Evolutionary conservation across 176 grass and related monocot species (phyloP).

Genomic region (Ensete ventricosum): DNA sequence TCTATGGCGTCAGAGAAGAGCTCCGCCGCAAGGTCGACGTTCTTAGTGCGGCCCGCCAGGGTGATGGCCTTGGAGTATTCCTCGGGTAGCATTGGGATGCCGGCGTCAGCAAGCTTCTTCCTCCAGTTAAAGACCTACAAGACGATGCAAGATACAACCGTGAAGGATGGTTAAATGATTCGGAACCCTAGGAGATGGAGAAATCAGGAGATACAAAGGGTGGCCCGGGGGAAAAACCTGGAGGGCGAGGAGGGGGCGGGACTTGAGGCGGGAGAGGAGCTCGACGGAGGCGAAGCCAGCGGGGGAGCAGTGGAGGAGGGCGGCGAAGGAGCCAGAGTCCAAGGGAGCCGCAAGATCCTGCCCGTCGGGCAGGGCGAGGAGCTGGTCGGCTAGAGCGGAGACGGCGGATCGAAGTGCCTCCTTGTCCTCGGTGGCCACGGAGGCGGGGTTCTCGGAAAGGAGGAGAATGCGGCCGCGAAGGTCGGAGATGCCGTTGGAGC

Average conservation of each 20-base stretch:
- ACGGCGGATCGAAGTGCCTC: constrained; percentile 30
- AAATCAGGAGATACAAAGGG: neutral
- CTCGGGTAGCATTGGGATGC: constrained; percentile 27
- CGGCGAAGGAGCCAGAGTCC: constrained; percentile 9
- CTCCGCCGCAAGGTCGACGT: constrained; percentile 23
- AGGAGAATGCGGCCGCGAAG: constrained; percentile 2
- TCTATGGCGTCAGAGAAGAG: constrained; percentile 48
- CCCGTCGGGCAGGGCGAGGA: constrained; percentile 32
- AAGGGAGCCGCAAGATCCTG: constrained; percentile 1
- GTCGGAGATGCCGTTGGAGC: neutral
- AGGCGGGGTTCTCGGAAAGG: neutral
- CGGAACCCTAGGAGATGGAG: neutral
- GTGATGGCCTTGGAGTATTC: constrained; percentile 79
- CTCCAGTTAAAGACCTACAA: constrained; percentile 37
- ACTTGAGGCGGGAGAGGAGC: constrained; percentile 54
- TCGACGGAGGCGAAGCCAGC: constrained; percentile 30
- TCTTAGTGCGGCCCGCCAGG: constrained; percentile 45
- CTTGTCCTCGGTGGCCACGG: neutral
- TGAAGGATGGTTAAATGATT: too few species aligned
- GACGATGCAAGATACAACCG: constrained; percentile 30
- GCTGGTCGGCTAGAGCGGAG: constrained; percentile 21
- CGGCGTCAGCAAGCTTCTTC: constrained; percentile 23
- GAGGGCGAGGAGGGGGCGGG: constrained; percentile 52
- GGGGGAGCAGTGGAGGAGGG: constrained; percentile 43
- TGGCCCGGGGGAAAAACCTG: neutral